phyloP scores from a whole-genome alignment of 148 eudicot species.

The Fagopyrum esculentum region DNA sequence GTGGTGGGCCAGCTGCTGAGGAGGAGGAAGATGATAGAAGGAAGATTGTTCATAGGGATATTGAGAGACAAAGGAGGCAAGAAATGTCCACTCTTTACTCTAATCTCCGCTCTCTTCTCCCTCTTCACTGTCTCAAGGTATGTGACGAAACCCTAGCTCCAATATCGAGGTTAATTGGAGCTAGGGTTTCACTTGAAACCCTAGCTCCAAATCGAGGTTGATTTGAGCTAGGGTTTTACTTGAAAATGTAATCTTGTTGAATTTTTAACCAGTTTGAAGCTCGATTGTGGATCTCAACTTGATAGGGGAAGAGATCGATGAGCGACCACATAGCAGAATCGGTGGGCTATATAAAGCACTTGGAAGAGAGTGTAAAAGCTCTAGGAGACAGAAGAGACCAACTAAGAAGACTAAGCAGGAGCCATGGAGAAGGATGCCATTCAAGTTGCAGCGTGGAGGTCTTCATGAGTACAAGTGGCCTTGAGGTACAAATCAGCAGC shows the following conservation, averaged over 20 bases:
- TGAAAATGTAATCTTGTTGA: not conserved
- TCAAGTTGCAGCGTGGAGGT: not conserved
- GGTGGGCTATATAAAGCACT: not conserved
- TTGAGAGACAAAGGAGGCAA: not conserved
- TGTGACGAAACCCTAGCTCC: not conserved
- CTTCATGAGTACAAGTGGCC: not conserved
- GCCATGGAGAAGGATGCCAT: not conserved
- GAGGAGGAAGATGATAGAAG: not conserved
- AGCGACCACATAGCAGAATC: slow-evolving; percentile 2
- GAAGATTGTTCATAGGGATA: not conserved
- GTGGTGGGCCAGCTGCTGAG: not conserved
- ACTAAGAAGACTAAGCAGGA: not conserved
- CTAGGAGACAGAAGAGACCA: not conserved
- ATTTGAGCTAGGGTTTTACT: not conserved
- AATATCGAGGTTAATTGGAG: not conserved
- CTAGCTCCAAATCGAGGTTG: no score
- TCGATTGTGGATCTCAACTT: no score
- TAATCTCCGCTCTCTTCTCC: slow-evolving; percentile 6
- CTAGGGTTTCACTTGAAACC: no score
- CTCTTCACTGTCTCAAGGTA: slow-evolving; percentile 7
- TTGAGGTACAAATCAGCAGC: not conserved
- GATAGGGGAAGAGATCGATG: slow-evolving; percentile 12
- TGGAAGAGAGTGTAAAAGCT: not conserved
- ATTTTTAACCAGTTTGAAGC: not conserved
- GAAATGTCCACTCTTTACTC: slow-evolving; percentile 9